A percentile compares a stretch with the other conserved stretches of the same genome.
These are phyloP conservation scores for Saccharomycopsis sp. DNA, from an alignment of 805 yeast genomes.

Conservation along the genomic window DNA sequence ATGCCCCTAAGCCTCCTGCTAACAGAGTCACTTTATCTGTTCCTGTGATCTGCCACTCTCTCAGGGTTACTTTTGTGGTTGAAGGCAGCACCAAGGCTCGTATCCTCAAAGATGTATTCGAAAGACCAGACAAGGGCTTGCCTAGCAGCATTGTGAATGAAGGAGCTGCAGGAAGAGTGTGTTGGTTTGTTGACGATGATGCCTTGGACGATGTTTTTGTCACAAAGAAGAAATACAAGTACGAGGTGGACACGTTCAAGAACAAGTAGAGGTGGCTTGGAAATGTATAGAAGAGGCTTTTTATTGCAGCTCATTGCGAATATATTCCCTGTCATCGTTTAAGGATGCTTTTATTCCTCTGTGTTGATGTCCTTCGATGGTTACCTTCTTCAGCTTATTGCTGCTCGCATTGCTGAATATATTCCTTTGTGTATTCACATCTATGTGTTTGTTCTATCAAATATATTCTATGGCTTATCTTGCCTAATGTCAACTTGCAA, in stretches of 20 bases:
- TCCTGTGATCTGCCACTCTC: conserved; percentile 93
- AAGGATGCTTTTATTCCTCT: no score
- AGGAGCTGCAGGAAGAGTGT: conserved; percentile 92
- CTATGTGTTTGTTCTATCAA: no score
- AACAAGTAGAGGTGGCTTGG: conserved; percentile 8
- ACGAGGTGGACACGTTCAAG: conserved; percentile 19
- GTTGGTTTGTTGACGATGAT: conserved; percentile 96
- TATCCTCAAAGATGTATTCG: conserved; percentile 84
- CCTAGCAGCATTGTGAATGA: conserved; percentile 93
- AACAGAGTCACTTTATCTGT: conserved; percentile 84
- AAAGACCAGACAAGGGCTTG: conserved; percentile 92
- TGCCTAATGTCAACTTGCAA: no score
- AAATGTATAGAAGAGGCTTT: no score
- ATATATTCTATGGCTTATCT: no score
- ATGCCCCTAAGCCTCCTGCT: conserved; percentile 85
- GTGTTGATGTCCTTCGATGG: no score
- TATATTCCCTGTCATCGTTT: no score
- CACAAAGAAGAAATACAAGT: conserved; percentile 20
- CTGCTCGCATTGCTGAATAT: no score
- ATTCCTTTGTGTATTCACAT: no score
- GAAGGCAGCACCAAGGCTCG: conserved; percentile 96
- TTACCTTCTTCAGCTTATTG: no score
- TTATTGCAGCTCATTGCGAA: no score
- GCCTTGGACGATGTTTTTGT: conserved; percentile 71
- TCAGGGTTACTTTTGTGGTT: conserved; percentile 87